These are phyloP conservation scores for Acorus calamus DNA, from an alignment of 106 monocot genomes.

Conservation along the genomic window DNA sequence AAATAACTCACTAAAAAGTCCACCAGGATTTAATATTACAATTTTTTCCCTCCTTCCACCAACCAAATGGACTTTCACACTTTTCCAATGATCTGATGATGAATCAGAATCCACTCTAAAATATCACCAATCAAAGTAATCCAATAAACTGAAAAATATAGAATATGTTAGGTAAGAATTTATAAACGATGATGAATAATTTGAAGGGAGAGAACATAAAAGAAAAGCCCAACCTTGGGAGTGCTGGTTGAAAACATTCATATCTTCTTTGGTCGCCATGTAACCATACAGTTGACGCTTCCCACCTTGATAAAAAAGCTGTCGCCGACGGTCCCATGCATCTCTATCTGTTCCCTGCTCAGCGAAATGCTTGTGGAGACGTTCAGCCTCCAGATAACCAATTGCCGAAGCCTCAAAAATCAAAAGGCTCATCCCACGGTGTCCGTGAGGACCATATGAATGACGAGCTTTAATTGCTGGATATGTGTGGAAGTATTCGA, in stretches of 20 bases:
- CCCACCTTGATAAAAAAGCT: conserved; percentile 65
- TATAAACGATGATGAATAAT: neutral
- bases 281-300: conserved; percentile 88
- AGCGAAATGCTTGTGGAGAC: conserved; percentile 69
- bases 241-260: conserved; percentile 78
- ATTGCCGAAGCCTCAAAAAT: conserved; percentile 67
- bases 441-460: conserved; percentile 88
- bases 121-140: no score
- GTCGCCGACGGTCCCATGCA: conserved; percentile 52
- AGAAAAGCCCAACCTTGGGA: conserved; percentile 42
- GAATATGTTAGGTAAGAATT: neutral
- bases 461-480: conserved; percentile 65
- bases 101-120: no score
- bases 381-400: conserved; percentile 87
- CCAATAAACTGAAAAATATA: no score
- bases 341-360: conserved; percentile 52
- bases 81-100: no score
- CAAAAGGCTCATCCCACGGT: conserved; percentile 82
- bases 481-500: conserved; percentile 77
- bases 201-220: neutral
- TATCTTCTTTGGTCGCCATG: conserved; percentile 70
- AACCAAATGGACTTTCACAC: no score
- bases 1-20: neutral
- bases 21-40: neutral
- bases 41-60: no score